Conservation (phyloP, 148 eudicot species). For the Camellia japonica region DNA sequence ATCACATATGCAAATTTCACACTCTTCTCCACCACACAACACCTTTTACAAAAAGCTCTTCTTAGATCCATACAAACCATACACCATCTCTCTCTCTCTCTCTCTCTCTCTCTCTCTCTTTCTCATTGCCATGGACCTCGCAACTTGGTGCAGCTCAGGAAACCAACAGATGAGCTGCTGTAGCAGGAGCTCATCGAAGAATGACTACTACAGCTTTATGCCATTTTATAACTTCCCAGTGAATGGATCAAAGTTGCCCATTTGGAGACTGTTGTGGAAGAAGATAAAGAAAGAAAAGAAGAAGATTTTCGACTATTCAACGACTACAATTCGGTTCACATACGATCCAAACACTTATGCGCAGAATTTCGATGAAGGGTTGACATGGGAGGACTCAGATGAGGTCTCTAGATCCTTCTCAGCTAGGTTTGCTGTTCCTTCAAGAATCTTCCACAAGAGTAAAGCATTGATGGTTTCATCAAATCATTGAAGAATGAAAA, state of each 20-base stretch:
- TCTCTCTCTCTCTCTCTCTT: conserved; percentile 6
- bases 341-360: conserved; percentile 53
- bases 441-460: conserved; percentile 27
- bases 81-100: no score
- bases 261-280: conserved; percentile 48
- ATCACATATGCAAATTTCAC: no score
- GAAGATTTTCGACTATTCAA: conserved; percentile 23
- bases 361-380: conserved; percentile 51
- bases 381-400: conserved; percentile 30
- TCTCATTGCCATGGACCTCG: conserved; percentile 28
- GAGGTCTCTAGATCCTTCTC: conserved; percentile 56
- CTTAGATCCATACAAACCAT: not conserved
- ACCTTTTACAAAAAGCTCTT: not conserved
- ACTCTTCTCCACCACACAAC: not conserved
- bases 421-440: conserved; percentile 54
- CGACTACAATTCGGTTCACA: conserved; percentile 26
- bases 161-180: conserved; percentile 2
- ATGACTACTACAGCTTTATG: not conserved
- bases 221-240: conserved; percentile 3
- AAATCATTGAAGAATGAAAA: not conserved
- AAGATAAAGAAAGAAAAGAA: conserved; percentile 52
- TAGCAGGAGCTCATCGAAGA: conserved; percentile 23
- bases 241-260: conserved; percentile 26
- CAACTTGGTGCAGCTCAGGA: conserved; percentile 25
- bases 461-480: not conserved